These are phyloP conservation scores for Cyclotella distinguenda DNA, from an alignment of 108 stramenopile genomes.

Conservation along the genomic window DNA sequence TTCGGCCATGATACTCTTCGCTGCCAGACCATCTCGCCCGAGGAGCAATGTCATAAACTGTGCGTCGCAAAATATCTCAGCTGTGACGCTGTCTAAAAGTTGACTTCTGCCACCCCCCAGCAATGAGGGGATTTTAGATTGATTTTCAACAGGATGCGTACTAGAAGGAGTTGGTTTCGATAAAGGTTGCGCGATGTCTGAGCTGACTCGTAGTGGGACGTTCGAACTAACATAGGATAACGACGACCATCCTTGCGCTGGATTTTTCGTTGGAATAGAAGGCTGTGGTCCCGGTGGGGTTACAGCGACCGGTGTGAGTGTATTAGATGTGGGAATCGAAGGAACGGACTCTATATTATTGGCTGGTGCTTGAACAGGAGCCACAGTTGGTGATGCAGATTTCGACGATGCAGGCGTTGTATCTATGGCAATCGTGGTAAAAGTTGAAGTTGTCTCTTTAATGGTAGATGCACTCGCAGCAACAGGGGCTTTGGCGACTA, in stretches of 20 bases:
- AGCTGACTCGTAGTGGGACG: too few species aligned
- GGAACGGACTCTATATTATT: too few species aligned
- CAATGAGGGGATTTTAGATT: slow-evolving; percentile 15
- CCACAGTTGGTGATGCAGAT: slow-evolving; percentile 13
- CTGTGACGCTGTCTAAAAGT: slow-evolving; percentile 12
- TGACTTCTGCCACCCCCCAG: background rate
- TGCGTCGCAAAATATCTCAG: slow-evolving; percentile 68
- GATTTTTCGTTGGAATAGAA: slow-evolving; percentile 4
- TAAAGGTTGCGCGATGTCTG: background rate
- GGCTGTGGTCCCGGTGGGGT: slow-evolving; percentile 16
- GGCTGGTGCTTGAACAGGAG: too few species aligned
- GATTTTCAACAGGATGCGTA: background rate
- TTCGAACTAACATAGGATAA: too few species aligned
- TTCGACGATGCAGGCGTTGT: slow-evolving; percentile 6
- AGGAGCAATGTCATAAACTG: slow-evolving; percentile 83
- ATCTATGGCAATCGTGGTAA: slow-evolving; percentile 8
- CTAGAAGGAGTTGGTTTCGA: slow-evolving; percentile 15
- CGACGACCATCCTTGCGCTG: slow-evolving; percentile 25
- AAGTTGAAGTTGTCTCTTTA: slow-evolving; percentile 12
- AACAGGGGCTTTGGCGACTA: slow-evolving; percentile 75
- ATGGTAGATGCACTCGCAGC: slow-evolving; percentile 36
- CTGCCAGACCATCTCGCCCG: slow-evolving; percentile 83
- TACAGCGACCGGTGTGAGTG: slow-evolving; percentile 8
- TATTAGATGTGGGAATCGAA: too few species aligned
- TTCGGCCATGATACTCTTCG: slow-evolving; percentile 86